phyloP scores from a whole-genome alignment of 768 basidiomycete genomes.

The Termitomyces sp. region DNA sequence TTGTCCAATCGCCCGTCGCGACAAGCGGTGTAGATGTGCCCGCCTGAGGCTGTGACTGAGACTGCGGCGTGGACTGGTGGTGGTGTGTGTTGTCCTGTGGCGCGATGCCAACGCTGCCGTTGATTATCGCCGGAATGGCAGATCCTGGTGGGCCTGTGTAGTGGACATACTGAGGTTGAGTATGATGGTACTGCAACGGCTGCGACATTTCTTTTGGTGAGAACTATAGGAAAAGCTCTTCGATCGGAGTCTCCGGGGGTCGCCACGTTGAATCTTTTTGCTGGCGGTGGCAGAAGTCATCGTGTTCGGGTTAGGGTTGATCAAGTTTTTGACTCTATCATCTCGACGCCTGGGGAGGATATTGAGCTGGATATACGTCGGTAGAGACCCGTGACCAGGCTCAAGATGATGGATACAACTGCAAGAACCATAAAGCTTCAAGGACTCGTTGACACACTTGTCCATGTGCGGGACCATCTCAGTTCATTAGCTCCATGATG shows the following conservation, averaged over 20 bases:
- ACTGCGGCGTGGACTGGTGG: slow-evolving; percentile 14
- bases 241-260: slow-evolving; percentile 37
- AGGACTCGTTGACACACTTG: too few relatives aligned
- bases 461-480: background rate
- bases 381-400: too few relatives aligned
- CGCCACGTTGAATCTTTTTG: slow-evolving; percentile 4
- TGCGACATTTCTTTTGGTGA: slow-evolving; percentile 34
- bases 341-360: too few relatives aligned
- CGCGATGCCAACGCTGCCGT: slow-evolving; percentile 15
- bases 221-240: slow-evolving; percentile 18
- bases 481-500: background rate
- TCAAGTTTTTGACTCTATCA: too few relatives aligned
- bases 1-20: slow-evolving; percentile 83
- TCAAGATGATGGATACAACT: too few relatives aligned
- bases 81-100: slow-evolving; percentile 24
- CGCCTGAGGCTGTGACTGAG: slow-evolving; percentile 23
- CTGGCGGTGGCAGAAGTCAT: slow-evolving; percentile 10
- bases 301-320: too few relatives aligned
- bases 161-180: slow-evolving; percentile 31
- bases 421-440: too few relatives aligned
- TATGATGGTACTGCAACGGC: slow-evolving; percentile 26
- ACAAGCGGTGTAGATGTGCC: slow-evolving; percentile 43
- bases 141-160: slow-evolving; percentile 25
- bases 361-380: too few relatives aligned
- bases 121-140: slow-evolving; percentile 13